phyloP scores from a whole-genome alignment of 2,329 filamentous ascomycete species.

The Penicillium sp. region DNA sequence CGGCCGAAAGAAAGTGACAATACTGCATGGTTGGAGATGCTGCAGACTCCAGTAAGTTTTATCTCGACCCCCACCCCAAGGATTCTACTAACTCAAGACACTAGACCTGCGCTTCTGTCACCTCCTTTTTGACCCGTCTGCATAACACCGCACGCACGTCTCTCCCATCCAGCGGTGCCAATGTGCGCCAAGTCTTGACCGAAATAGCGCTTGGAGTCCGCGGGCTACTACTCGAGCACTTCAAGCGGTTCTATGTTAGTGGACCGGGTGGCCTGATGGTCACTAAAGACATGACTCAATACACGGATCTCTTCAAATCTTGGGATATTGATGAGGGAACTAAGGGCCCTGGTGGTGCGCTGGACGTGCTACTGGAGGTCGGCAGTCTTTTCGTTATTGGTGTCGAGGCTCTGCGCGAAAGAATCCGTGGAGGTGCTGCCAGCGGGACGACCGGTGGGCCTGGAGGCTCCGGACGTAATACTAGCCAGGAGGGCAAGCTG shows the following conservation, averaged over 20 bases:
- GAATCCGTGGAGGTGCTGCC: conserved; percentile 60
- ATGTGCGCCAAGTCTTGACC: conserved; percentile 76
- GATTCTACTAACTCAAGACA: neutral
- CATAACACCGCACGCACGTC: conserved; percentile 64
- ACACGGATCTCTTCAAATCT: conserved; percentile 77
- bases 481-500: conserved; percentile 52
- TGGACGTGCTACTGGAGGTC: conserved; percentile 89
- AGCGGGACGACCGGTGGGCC: conserved; percentile 41
- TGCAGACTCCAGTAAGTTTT: conserved; percentile 66
- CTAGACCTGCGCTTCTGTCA: conserved; percentile 74
- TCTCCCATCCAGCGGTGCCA: conserved; percentile 64
- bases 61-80: neutral
- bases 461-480: conserved; percentile 43
- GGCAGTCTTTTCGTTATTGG: conserved; percentile 95
- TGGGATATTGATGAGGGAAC: conserved; percentile 73
- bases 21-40: conserved; percentile 61
- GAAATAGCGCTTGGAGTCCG: conserved; percentile 81
- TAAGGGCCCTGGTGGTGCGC: conserved; percentile 51
- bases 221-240: conserved; percentile 79
- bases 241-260: conserved; percentile 91
- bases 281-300: conserved; percentile 92
- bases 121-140: conserved; percentile 71
- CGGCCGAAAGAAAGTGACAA: conserved; percentile 75
- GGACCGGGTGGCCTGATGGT: conserved; percentile 93
- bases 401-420: conserved; percentile 71